Evolutionary conservation across 2,329 filamentous ascomycete species (phyloP), one percentile per base, ranked within the genome.

Genomic region (Cladophialophora bantiana): DNA sequence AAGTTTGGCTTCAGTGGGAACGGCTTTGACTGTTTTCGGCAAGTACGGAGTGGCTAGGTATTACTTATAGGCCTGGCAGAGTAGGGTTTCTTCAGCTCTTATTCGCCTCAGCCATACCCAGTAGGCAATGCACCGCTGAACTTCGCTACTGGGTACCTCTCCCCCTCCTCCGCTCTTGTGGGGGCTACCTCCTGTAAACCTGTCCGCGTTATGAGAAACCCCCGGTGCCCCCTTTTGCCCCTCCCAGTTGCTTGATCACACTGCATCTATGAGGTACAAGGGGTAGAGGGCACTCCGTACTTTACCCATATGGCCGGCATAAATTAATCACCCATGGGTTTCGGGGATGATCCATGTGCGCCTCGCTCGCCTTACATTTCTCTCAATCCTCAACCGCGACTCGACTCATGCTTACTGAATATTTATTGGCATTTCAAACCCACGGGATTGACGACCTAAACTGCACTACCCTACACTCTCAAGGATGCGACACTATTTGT

Each of bases 91-190:
- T 59, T 34, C 40, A 59, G 40, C 38, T 32, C 38, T 32, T 6
- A 50, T 59, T 59, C 57, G 57, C 45, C 45, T 18, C 45, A 26
- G 40, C 7, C 45, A 18, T 50, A n/a, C n/a, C n/a, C n/a, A n/a
- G n/a, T n/a, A 50, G 45, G 18, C 18, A 7, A 26, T 50, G 45
- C 18, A 20, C 40, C 40, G 9, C 40, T 18, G 18, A 45, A 45
- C 18, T 45, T 15, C 5, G 40, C 45, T 10, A 13, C 35, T 38
- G n/a, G n/a, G n/a, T 38, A 7, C 36, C 36, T 38, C 36, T 3
- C 36, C 36, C 36, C 13, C 18, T 50, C 45, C 18, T 50, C 45
- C 45, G 9, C 45, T 20, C 45, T 26, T 26, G 18, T 50, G 45
- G 45, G 45, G 18, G 18, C 45, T 31, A 50, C 26, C 26, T 26